Evolutionary conservation across 2,329 filamentous ascomycete genomes (phyloP).

Genomic region (Coleophoma eucalyptorum): DNA sequence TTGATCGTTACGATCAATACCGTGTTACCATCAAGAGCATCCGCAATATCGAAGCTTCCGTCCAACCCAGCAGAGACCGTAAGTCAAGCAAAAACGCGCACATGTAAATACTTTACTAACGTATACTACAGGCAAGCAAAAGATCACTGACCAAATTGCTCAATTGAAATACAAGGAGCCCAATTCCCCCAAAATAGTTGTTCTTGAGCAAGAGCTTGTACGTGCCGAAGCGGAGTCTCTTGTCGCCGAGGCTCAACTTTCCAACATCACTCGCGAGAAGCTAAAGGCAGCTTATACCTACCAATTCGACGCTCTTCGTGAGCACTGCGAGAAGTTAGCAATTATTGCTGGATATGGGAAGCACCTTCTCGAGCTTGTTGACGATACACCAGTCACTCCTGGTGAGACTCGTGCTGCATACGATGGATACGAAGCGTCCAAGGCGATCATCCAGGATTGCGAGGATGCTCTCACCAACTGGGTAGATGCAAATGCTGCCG

Average conservation of each 20-base stretch:
- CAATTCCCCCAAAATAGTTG: constrained; percentile 94
- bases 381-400: constrained; percentile 94
- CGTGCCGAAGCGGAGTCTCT: constrained; percentile 98
- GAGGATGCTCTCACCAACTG: constrained; percentile 97
- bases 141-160: constrained; percentile 97
- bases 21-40: constrained; percentile 99
- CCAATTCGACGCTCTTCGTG: constrained; percentile 94
- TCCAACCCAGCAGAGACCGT: constrained; percentile 97
- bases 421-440: constrained; percentile 97
- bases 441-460: constrained; percentile 98
- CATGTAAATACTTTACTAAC: constrained; percentile 13
- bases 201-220: constrained; percentile 97
- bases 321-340: constrained; percentile 97
- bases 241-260: constrained; percentile 94
- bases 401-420: constrained; percentile 95
- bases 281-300: constrained; percentile 97
- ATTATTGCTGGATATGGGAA: constrained; percentile 98
- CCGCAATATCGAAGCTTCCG: constrained; percentile 96
- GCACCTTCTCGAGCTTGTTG: constrained; percentile 93
- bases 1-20: constrained; percentile 99
- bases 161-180: constrained; percentile 99
- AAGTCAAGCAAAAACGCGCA: constrained; percentile 33
- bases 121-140: constrained; percentile 75
- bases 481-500: constrained; percentile 86
- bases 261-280: constrained; percentile 99